Evolutionary conservation across 2,329 filamentous ascomycete genomes (phyloP), one percentile per base, ranked within the genome.

Genomic region (Kalmusia sp.): DNA sequence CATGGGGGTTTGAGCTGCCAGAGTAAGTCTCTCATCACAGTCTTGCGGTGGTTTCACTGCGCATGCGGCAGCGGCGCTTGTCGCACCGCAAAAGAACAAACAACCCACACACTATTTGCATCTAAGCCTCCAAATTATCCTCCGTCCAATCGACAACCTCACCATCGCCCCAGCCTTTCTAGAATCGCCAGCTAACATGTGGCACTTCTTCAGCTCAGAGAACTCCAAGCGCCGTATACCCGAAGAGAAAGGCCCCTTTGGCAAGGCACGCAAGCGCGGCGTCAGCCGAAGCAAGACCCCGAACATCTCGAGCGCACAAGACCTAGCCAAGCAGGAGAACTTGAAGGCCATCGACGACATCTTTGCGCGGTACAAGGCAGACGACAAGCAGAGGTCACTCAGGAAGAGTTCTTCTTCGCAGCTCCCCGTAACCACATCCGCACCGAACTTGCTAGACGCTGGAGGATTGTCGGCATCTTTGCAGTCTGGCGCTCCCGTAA

Each of bases 1-100:
- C 86, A n/a, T 88, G 84, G 84, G 84, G 78, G 14, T 85, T 84
- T 69, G 81, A 86, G 58, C 85, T 81, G 65, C 82, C 83, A 70
- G 83, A 86, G 83, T 86, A 72, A 76, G 82, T 77, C 9, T n/a
- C n/a, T n/a, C 45, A 25, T 28, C 34, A 15, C 34, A 12, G 37
- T 47, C 31, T 28, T 30, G 46, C 14, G 11, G 33, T 44, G 15
- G 28, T 45, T 21, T 38, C 49, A 24, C 27, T 45, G 19, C 25
- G n/a, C 33, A 27, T 33, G 25, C 41, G 19, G 6, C 25, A 34
- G 11, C 17, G 6, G 8, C 14, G 40, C n/a, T 15, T 52, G 33
- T 43, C 35, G 15, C 25, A 40, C 8, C 12, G 19, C n/a, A 39
- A 9, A 21, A 21, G 25, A 12, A n/a, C 41, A 30, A 15, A n/a